Base-by-base conservation (phyloP, 2,329 filamentous ascomycete genomes). In the Cercospora canescens region DNA sequence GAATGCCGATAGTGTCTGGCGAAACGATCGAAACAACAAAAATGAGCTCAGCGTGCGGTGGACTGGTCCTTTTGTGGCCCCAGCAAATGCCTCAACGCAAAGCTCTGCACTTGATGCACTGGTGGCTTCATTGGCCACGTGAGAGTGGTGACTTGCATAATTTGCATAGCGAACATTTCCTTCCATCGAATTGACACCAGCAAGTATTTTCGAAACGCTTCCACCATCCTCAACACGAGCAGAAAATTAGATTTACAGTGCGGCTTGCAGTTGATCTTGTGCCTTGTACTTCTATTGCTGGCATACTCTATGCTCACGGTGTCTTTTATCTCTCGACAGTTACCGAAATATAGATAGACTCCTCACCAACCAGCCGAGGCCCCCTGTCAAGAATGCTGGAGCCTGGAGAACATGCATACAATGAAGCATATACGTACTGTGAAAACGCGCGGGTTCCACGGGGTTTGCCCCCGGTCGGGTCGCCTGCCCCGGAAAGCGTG, bases 1-100 rank as follows among this genome's bases (percentile, higher is more conserved):
- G 30, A 92, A 91, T 65, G 90, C 89, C 9, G 80, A 89, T 67
- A 85, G 84, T 52, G 87, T 92, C 65, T 92, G 89, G 90, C 74
- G 75, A 16, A 84, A 86, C 56, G 81, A 88, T 74, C 83, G 88
- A 26, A 80, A 85, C 65, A 71, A 76, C 14, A 76, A 78, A 1
- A 81, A 84, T 70, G 78, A 82, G 73, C 76, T 92, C 14, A 88
- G 89, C 21, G 79, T 89, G 1, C 80, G 86, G n/a, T 92, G 89
- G 89, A 81, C 83, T 0, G 89, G 89, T 0, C 88, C 89, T 0
- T 85, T 85, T 60, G 66, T 71, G 2, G 28, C 63, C 6, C 68
- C 69, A 18, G 69, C 71, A 18, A 75, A 75, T 63, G 76, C 76
- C 2, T 71, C 70, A 4, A 76, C 74, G 54, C 72, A 77, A 52